A percentile compares a stretch with the other conserved stretches of the same genome.
These are phyloP conservation scores for Solanum piurae DNA, from an alignment of 257 asterid species.

Conservation along the genomic window DNA sequence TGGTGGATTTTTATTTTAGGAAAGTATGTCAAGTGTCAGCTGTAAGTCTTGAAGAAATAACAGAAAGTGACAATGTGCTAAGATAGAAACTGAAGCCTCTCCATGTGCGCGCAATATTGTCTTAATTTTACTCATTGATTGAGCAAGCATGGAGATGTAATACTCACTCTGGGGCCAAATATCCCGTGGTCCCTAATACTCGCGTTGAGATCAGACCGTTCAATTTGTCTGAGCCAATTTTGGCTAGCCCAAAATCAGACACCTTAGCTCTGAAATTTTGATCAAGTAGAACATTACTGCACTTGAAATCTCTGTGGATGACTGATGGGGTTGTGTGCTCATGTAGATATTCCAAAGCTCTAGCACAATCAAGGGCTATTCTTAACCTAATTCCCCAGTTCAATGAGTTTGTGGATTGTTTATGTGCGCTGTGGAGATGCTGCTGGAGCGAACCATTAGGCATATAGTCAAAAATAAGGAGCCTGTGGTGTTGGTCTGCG, in stretches of 20 bases:
- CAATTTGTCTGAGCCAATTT: constrained; percentile 62
- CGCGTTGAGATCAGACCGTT: constrained; percentile 66
- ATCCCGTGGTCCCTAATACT: constrained; percentile 76
- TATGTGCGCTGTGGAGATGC: constrained; percentile 35
- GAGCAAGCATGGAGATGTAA: background rate
- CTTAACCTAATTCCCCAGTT: constrained; percentile 54
- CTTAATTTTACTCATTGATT: background rate
- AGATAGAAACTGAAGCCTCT: constrained; percentile 19
- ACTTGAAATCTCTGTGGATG: constrained; percentile 67
- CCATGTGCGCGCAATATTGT: constrained; percentile 24
- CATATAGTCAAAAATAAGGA: constrained; percentile 58
- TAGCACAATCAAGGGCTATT: constrained; percentile 65
- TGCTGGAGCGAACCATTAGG: constrained; percentile 44
- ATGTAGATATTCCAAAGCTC: constrained; percentile 63
- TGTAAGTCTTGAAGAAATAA: background rate
- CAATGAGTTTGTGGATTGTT: constrained; percentile 3
- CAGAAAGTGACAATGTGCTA: constrained; percentile 17
- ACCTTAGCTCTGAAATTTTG: constrained; percentile 54
- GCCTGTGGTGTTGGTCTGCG: constrained; percentile 68
- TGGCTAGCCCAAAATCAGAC: constrained; percentile 72
- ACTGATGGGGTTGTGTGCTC: constrained; percentile 64
- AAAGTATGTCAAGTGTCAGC: background rate
- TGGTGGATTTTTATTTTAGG: background rate
- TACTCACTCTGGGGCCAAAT: constrained; percentile 83
- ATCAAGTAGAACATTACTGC: constrained; percentile 54